Conservation (phyloP, 495 filamentous ascomycete species). For the Copromyces sp. region DNA sequence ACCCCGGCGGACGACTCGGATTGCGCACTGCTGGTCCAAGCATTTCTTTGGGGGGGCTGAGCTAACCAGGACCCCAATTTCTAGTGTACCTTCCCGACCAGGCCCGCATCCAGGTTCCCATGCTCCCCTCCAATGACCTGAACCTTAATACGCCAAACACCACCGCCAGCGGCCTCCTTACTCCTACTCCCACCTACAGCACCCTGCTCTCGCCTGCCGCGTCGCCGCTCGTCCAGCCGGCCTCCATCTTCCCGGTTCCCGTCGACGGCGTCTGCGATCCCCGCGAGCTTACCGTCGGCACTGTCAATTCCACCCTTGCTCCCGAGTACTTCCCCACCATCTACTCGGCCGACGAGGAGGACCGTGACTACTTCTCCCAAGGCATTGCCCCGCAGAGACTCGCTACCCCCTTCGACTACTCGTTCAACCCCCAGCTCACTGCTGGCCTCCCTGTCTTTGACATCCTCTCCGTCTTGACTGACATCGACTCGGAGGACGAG, state of each 20-base stretch:
- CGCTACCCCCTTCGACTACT: constrained; percentile 27
- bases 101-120: constrained; percentile 17
- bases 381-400: not conserved
- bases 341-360: constrained; percentile 63
- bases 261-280: constrained; percentile 89
- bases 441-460: constrained; percentile 68
- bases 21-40: not conserved
- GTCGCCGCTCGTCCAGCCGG: constrained; percentile 35
- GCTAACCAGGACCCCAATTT: constrained; percentile 29
- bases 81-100: constrained; percentile 76
- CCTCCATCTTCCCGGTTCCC: not conserved
- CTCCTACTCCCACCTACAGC: constrained; percentile 25
- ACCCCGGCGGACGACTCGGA: not conserved
- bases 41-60: constrained; percentile 11
- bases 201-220: constrained; percentile 83
- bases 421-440: constrained; percentile 41
- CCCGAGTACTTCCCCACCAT: constrained; percentile 53
- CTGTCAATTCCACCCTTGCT: constrained; percentile 42
- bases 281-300: constrained; percentile 75
- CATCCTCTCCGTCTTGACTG: constrained; percentile 52
- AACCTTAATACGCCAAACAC: constrained; percentile 24
- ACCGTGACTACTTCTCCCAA: constrained; percentile 41
- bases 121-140: constrained; percentile 44
- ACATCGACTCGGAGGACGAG: constrained; percentile 88
- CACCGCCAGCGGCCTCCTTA: constrained; percentile 62